Base-by-base conservation (phyloP, 1,284 basidiomycete species). In the Apiotrichum akiyoshidainum region DNA sequence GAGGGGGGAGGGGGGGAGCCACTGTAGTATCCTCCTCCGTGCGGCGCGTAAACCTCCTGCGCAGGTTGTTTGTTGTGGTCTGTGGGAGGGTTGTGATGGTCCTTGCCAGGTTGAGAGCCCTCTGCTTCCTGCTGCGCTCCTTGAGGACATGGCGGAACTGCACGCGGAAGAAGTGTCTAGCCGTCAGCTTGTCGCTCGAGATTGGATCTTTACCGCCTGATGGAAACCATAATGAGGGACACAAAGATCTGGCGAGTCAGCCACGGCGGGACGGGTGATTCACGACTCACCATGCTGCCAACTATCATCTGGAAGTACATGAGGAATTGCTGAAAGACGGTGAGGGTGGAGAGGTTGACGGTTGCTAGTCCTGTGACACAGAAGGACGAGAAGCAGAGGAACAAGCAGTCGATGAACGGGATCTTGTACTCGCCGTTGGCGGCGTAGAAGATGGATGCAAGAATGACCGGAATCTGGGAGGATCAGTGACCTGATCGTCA, bases 131-230 rank as follows among this genome's bases (percentile, higher is more conserved):
- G 50, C 39, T 42, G 9, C 83, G 82, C 41, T 71, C 80, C 59
- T 83, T 80, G 48, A 92, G 79, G 52, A 90, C 82, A 70, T 88
- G 80, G 57, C 84, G 80, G 69, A 91, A 90, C 68, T 85, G 86
- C 65, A 81, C 82, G 2, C 85, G 84, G 71, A 92, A 91, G 75
- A 89, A 91, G 66, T 85, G 80, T 68, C 88, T 89, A 67, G 26
- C 12, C 11, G 22, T 42, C 39, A 37, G 34, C 31, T 11, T 2
- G 6, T 12, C 34, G 33, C n/a, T 1, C 35, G 35, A 10, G 34
- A 11, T 40, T 8, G 19, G 12, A 9, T 16, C 61, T 66, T 52
- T 44, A 70, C 66, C 71, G 68, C 52, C 78, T 65, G 19, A 79
- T 77, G 19, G 73, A 57, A 54, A 79, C 75, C 74, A 77, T 79